A percentile compares a stretch with the other conserved stretches of the same genome.
Conservation (phyloP, 345 rosid species). For the Euphorbia tirucalli region DNA sequence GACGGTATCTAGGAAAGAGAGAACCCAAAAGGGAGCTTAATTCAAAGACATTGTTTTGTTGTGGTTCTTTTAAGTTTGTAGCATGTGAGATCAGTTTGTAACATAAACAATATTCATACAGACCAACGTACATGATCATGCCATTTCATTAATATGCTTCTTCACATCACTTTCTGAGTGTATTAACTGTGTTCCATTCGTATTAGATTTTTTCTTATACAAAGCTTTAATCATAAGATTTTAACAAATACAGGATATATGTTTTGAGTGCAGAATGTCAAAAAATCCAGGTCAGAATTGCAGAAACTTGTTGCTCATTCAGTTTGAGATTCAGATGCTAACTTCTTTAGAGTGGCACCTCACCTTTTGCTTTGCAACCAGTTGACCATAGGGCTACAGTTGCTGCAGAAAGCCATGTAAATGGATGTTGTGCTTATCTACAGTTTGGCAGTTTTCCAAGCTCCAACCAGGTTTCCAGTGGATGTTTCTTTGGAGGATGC, state of each 20-base stretch:
- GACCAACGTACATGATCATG: no score
- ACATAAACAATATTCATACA: not conserved
- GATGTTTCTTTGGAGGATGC: conserved; percentile 55
- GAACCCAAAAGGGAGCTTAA: not conserved
- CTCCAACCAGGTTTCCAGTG: conserved; percentile 76
- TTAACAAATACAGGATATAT: not conserved
- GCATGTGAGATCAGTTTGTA: not conserved
- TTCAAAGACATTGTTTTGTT: not conserved
- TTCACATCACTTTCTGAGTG: not conserved
- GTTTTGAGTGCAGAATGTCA: conserved; percentile 6
- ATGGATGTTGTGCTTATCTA: conserved; percentile 37
- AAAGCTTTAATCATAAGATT: not conserved
- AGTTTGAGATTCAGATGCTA: conserved; percentile 47
- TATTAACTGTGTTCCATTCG: not conserved
- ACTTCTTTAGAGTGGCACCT: conserved; percentile 51
- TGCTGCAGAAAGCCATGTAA: conserved; percentile 33
- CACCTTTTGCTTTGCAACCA: conserved; percentile 60
- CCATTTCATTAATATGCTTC: not conserved
- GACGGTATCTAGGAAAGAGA: no score
- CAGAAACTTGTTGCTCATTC: conserved; percentile 68
- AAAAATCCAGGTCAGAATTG: conserved; percentile 60
- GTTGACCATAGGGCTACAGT: conserved; percentile 27
- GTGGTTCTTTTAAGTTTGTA: not conserved
- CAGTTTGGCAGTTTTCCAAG: conserved; percentile 77
- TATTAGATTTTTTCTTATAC: not conserved